Percentiles rank a stretch among this genome's conserved stretches.
phyloP scores from a whole-genome alignment of 768 basidiomycete genomes.

The Lentinula sp. region DNA sequence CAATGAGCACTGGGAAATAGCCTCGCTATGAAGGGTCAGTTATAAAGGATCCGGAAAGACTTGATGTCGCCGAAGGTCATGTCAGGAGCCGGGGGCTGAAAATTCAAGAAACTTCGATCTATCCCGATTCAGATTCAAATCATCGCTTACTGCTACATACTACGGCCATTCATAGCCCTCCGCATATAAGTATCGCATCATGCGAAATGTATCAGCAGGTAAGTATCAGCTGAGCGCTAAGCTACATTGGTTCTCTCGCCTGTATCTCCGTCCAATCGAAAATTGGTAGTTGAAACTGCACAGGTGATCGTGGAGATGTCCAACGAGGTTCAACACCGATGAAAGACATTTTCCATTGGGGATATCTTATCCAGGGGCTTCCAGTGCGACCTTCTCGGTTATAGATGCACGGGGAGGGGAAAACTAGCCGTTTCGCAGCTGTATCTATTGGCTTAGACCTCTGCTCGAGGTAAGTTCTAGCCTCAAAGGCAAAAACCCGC shows the following conservation, averaged over 20 bases:
- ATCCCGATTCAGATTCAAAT: neutral
- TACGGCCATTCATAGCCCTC: too few relatives aligned
- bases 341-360: too few relatives aligned
- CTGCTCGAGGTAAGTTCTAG: neutral
- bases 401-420: neutral
- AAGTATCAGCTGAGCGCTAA: neutral
- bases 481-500: neutral
- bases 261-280: neutral
- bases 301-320: too few relatives aligned
- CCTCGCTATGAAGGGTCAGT: neutral
- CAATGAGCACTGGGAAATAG: neutral
- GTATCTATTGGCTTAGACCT: neutral
- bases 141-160: neutral
- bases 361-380: too few relatives aligned
- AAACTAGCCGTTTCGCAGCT: neutral
- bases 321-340: too few relatives aligned
- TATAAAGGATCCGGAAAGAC: neutral
- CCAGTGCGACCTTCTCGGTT: neutral
- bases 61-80: neutral
- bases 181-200: neutral
- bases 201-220: neutral
- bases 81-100: neutral
- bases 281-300: neutral
- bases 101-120: neutral
- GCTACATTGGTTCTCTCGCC: neutral